These are phyloP conservation scores for Tetradesmus obliquus DNA, from an alignment of 139 green algal species.

Conservation along the genomic window DNA sequence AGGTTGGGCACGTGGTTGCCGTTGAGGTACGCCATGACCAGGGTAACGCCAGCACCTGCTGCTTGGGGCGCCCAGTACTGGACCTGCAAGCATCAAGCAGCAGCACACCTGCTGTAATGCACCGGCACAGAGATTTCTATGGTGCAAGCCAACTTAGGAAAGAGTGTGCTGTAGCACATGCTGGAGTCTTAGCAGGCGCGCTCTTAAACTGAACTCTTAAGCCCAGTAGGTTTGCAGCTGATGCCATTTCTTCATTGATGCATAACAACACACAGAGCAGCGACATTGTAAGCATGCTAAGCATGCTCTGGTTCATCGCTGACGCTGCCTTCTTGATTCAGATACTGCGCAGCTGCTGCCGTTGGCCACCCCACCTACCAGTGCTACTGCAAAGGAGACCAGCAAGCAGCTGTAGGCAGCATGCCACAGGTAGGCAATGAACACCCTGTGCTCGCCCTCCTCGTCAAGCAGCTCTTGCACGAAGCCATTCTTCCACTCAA, in stretches of 20 bases:
- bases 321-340: background rate
- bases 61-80: constrained; percentile 80
- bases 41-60: constrained; percentile 85
- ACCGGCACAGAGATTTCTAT: background rate
- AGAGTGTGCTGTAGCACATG: no score
- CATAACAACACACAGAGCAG: no score
- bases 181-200: no score
- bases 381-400: constrained; percentile 39
- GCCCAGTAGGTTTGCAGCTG: no score
- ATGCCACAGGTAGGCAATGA: constrained; percentile 33
- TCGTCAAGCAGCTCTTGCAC: constrained; percentile 52
- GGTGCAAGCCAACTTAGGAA: background rate
- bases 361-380: background rate
- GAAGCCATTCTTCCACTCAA: constrained; percentile 55
- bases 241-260: no score
- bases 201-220: no score
- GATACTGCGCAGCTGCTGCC: background rate
- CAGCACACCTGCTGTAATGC: background rate
- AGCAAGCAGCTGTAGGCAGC: constrained; percentile 35
- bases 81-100: constrained; percentile 61
- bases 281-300: no score
- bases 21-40: constrained; percentile 90
- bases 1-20: constrained; percentile 81
- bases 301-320: background rate
- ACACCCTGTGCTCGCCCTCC: constrained; percentile 15